Evolutionary conservation across 306 rosid species (phyloP).

Genomic region (Ceratonia siliqua): DNA sequence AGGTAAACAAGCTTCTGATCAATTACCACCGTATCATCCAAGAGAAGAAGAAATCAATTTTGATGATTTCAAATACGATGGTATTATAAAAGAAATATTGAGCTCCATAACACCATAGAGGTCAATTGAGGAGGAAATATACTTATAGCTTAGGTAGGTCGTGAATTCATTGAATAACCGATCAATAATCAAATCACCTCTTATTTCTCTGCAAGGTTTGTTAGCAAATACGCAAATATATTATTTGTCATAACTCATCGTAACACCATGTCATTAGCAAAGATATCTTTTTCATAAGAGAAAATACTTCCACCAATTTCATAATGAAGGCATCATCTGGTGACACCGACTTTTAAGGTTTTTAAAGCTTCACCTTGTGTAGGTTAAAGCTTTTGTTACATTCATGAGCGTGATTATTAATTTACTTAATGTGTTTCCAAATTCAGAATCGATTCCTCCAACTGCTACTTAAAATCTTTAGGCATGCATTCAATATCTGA

Average conservation of each 20-base stretch:
- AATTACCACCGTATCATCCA: conserved; percentile 20
- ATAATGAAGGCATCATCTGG: conserved; percentile 36
- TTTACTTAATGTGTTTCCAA: conserved; percentile 33
- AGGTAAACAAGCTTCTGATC: conserved; percentile 4
- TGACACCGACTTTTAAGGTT: conserved; percentile 46
- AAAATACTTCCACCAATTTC: conserved; percentile 28
- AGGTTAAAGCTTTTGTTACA: conserved; percentile 36
- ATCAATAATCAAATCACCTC: conserved; percentile 11
- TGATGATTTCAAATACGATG: conserved; percentile 28
- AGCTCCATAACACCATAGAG: conserved; percentile 9
- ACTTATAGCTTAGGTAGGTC: conserved; percentile 28
- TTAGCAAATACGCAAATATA: conserved; percentile 4
- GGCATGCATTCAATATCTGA: conserved; percentile 31
- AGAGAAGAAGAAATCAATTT: conserved; percentile 26
- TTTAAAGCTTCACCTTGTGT: conserved; percentile 29
- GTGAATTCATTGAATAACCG: conserved; percentile 29
- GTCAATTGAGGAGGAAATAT: conserved; percentile 16
- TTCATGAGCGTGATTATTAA: conserved; percentile 35
- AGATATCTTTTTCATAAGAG: conserved; percentile 31
- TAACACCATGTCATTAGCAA: conserved; percentile 28
- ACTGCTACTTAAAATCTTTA: background rate
- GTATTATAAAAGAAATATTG: conserved; percentile 15
- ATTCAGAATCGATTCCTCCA: conserved; percentile 21
- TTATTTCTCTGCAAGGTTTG: conserved; percentile 15
- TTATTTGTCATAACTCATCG: conserved; percentile 23